These are phyloP conservation scores for Mikania micrantha DNA, from an alignment of 129 eudicot species.

Conservation along the genomic window DNA sequence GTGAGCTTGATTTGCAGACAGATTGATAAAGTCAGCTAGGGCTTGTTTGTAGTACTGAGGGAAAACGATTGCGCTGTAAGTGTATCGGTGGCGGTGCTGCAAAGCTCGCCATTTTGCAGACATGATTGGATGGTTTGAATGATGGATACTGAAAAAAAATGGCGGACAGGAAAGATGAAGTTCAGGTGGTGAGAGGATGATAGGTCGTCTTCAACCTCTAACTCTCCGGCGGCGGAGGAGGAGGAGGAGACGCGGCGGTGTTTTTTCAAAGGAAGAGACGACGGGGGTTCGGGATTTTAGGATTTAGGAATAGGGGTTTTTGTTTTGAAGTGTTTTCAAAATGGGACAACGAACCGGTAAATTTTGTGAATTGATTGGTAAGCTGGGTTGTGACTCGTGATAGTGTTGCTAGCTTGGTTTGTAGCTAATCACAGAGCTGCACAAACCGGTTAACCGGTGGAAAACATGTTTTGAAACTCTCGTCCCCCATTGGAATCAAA, in stretches of 20 bases:
- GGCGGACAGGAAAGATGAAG: not conserved
- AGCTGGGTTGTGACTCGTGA: too few species aligned
- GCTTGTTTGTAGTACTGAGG: slow-evolving; percentile 58
- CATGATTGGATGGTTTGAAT: slow-evolving; percentile 36
- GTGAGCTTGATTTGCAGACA: not conserved
- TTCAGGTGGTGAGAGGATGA: not conserved
- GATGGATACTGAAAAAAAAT: not conserved
- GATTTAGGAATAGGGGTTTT: too few species aligned
- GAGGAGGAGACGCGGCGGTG: slow-evolving; percentile 15
- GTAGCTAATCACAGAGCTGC: too few species aligned
- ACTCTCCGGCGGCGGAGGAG: slow-evolving; percentile 12
- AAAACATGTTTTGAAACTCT: too few species aligned
- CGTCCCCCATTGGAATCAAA: too few species aligned
- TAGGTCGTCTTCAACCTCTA: not conserved
- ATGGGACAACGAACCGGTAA: too few species aligned
- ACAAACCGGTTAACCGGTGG: too few species aligned
- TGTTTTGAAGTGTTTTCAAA: not conserved
- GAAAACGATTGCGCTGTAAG: slow-evolving; percentile 78
- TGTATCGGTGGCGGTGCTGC: slow-evolving; percentile 96
- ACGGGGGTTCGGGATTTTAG: slow-evolving; percentile 20
- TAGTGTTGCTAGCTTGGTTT: too few species aligned
- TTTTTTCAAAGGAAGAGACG: slow-evolving; percentile 3
- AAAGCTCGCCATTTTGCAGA: slow-evolving; percentile 95
- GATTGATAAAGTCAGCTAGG: slow-evolving; percentile 25
- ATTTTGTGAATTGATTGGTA: too few species aligned